Conservation (phyloP, 2,329 filamentous ascomycete genomes). For the Reticulascus tulasneorum region DNA sequence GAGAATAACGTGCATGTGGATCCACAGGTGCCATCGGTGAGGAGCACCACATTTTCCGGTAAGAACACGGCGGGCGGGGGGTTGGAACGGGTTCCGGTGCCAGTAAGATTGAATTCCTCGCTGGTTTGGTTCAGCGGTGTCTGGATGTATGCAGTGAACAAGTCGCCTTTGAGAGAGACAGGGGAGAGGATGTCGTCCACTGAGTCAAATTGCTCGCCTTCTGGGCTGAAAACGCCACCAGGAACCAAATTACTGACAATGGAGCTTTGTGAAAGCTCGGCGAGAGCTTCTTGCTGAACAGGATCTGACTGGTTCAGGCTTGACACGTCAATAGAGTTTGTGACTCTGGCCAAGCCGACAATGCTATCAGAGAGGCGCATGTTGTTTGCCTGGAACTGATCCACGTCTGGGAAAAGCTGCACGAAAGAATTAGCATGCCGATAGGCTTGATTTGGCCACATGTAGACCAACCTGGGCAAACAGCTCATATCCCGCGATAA, state of each 20-base stretch:
- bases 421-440: not conserved
- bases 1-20: constrained; percentile 53
- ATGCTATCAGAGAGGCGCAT: constrained; percentile 46
- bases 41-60: constrained; percentile 48
- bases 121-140: constrained; percentile 32
- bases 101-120: constrained; percentile 35
- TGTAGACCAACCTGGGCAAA: constrained; percentile 40
- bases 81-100: constrained; percentile 34
- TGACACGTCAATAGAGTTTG: constrained; percentile 21
- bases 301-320: constrained; percentile 26
- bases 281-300: constrained; percentile 36
- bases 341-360: constrained; percentile 37
- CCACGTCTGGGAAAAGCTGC: constrained; percentile 46
- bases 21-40: constrained; percentile 51
- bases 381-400: constrained; percentile 45
- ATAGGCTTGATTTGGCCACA: too few species aligned
- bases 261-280: constrained; percentile 41
- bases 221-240: constrained; percentile 44
- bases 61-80: constrained; percentile 42
- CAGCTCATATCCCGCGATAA: constrained; percentile 58
- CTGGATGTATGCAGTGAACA: constrained; percentile 44
- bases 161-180: constrained; percentile 37
- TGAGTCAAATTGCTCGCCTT: constrained; percentile 23
- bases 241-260: constrained; percentile 40
- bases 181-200: constrained; percentile 27